Conservation (phyloP, 306 rosid genomes). For the Mimosa bimucronata region DNA sequence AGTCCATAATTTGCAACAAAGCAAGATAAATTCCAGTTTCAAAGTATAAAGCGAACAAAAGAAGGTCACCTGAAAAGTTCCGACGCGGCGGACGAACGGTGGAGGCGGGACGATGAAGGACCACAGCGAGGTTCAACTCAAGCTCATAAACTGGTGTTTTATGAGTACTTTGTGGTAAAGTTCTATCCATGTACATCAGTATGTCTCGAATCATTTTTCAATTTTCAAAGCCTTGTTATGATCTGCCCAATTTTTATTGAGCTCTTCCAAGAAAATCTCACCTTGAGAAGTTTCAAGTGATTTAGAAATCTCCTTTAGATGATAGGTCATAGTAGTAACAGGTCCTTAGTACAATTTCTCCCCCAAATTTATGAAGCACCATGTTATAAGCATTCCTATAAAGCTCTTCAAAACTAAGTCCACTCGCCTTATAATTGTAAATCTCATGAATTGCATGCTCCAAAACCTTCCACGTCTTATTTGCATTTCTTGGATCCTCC, state of each 20-base stretch:
- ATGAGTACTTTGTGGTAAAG: slow-evolving; percentile 54
- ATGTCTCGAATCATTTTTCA: slow-evolving; percentile 67
- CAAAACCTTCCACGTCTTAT: slow-evolving; percentile 89
- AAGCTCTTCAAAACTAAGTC: slow-evolving; percentile 95
- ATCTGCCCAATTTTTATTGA: slow-evolving; percentile 63
- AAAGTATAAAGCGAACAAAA: too few relatives aligned
- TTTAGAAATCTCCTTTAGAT: slow-evolving; percentile 49
- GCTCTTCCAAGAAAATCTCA: slow-evolving; percentile 58
- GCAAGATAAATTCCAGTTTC: too few relatives aligned
- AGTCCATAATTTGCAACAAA: too few relatives aligned
- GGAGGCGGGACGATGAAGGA: too few relatives aligned
- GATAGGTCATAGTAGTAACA: slow-evolving; percentile 53
- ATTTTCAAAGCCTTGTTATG: slow-evolving; percentile 67
- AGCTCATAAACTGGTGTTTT: too few relatives aligned
- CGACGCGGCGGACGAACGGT: too few relatives aligned
- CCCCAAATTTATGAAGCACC: slow-evolving; percentile 63
- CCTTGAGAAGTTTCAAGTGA: slow-evolving; percentile 62
- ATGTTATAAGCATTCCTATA: slow-evolving; percentile 77
- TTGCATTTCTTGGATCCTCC: slow-evolving; percentile 91
- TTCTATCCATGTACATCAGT: slow-evolving; percentile 68
- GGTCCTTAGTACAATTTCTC: too few relatives aligned
- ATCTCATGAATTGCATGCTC: slow-evolving; percentile 96
- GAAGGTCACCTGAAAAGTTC: too few relatives aligned
- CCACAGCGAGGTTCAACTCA: too few relatives aligned
- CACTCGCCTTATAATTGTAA: slow-evolving; percentile 94